Evolutionary conservation across 2,329 filamentous ascomycete genomes (phyloP), one percentile per base, ranked within the genome.

Genomic region (Epichloe glyceriae): DNA sequence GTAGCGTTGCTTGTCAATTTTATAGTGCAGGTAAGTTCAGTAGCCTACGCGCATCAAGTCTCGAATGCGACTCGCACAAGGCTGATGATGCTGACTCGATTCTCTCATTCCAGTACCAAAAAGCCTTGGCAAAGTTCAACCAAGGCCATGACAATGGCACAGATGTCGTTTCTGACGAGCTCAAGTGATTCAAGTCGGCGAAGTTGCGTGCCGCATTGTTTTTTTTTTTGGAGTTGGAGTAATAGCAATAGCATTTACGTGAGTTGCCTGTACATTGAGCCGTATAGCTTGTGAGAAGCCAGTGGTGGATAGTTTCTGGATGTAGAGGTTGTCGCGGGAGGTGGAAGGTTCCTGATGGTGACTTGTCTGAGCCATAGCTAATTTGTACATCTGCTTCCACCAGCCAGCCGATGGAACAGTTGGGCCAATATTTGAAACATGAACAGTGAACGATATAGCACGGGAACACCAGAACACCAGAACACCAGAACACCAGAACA

Each of bases 1-100:
- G 62, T 84, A 47, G 89, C 90, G 6, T 68, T 98, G 62, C 74
- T 88, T 53, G 64, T 95, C 59, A 98, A 98, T 66, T 95, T 97
- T 70, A 78, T 78, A 22, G 88, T 97, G 65, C 89, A 91, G 75
- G 85, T 88, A 67, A 65, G 75, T 64, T n/a, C 38, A 34, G 40
- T 22, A 14, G 30, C 8, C 10, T 10, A 30, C 3, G 11, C 30
- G 11, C 10, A 30, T 30, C 8, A 4, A 30, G 30, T 30, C 30
- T 30, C 30, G 30, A 30, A 30, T 4, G 10, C 30, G 10, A 30
- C 30, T 30, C 30, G 30, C 10, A 11, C 30, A 11, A 30, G 30
- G 30, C 30, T 30, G 30, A 30, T 30, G 33, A 35, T 38, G 19
- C 45, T 46, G 19, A 46, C 34, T 26, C 19, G 40, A 19, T 37